Base-by-base conservation (phyloP, 2,329 filamentous ascomycete genomes). In the Aspergillus piperis region DNA sequence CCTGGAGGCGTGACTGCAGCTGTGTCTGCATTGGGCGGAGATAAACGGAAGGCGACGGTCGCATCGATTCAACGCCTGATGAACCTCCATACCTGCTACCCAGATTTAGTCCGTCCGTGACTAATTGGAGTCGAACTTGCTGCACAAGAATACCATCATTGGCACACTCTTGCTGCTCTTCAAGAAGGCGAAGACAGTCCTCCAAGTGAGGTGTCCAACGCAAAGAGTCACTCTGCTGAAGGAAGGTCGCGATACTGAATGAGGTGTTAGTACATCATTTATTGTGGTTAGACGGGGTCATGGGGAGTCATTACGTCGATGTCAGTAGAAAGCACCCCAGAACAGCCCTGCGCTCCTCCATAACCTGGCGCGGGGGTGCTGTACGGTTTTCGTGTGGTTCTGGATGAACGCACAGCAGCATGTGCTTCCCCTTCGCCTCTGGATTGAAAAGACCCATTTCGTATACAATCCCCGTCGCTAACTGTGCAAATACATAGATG, bases 171-270 rank as follows among this genome's bases (percentile, higher is more conserved):
- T 75, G 76, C 1, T 77, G 71, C 25, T 78, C 73, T 5, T 77
- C 75, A 0, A 89, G 70, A 0, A 77, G 63, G 7, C 77, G 71
- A 0, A 88, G 73, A 36, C 80, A 84, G 17, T 87, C 84, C 19
- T 86, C 84, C 75, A 88, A 81, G 51, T 86, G 81, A 0, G 80
- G 65, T 0, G 82, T 86, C 86, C 86, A 89, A 1, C 75, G 78
- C 50, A 88, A 75, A 0, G 78, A 64, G 54, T 87, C 83, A 52
- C 80, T 76, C 50, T 80, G 79, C 32, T 79, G 80, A 15, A 84
- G 73, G 53, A 78, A 81, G 1, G 72, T 73, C 4, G 78, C 70
- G 54, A 76, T 70, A 27, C 80, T 83, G 17, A 3, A 70, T 60
- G 15, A 25, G 3, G 32, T 53, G 32, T 53, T 53, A 53, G 51